A percentile compares a stretch with the other conserved stretches of the same genome.
phyloP scores from a whole-genome alignment of 2,329 filamentous ascomycete genomes.

The Botryotinia convoluta region DNA sequence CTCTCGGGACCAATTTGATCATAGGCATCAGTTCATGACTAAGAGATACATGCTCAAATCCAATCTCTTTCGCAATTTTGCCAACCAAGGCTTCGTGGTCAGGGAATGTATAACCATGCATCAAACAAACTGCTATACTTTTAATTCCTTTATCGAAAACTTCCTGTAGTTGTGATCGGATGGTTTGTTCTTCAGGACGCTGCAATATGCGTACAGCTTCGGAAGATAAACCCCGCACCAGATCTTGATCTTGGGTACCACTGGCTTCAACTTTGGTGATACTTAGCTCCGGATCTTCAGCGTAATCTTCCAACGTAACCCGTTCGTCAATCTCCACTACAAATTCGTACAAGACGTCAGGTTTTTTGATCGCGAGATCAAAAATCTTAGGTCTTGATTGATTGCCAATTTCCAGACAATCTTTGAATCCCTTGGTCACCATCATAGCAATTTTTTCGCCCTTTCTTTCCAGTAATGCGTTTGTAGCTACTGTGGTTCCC shows the following conservation, averaged over 20 bases:
- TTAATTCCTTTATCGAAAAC: constrained; percentile 69
- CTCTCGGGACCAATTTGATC: constrained; percentile 70
- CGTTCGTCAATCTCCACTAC: constrained; percentile 91
- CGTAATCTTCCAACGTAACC: constrained; percentile 88
- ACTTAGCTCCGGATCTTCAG: constrained; percentile 73
- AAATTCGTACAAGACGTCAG: constrained; percentile 79
- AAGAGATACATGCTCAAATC: constrained; percentile 78
- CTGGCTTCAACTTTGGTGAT: constrained; percentile 51
- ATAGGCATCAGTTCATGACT: constrained; percentile 79
- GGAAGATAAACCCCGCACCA: constrained; percentile 70
- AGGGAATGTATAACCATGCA: constrained; percentile 91
- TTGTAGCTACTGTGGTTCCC: constrained; percentile 94
- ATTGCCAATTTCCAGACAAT: constrained; percentile 86
- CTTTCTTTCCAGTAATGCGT: constrained; percentile 85
- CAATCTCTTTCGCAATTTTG: constrained; percentile 72
- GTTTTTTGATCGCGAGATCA: constrained; percentile 81
- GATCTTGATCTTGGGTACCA: constrained; percentile 48
- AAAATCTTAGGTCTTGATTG: constrained; percentile 89
- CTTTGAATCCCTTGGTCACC: constrained; percentile 82
- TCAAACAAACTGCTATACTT: constrained; percentile 84
- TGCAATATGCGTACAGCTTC: constrained; percentile 71
- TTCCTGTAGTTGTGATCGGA: constrained; percentile 60
- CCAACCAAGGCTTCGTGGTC: constrained; percentile 80
- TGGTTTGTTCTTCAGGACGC: constrained; percentile 55
- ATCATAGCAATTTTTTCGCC: constrained; percentile 85